Base-by-base conservation (phyloP, 495 filamentous ascomycete species). In the Chaetomium cochliodes region DNA sequence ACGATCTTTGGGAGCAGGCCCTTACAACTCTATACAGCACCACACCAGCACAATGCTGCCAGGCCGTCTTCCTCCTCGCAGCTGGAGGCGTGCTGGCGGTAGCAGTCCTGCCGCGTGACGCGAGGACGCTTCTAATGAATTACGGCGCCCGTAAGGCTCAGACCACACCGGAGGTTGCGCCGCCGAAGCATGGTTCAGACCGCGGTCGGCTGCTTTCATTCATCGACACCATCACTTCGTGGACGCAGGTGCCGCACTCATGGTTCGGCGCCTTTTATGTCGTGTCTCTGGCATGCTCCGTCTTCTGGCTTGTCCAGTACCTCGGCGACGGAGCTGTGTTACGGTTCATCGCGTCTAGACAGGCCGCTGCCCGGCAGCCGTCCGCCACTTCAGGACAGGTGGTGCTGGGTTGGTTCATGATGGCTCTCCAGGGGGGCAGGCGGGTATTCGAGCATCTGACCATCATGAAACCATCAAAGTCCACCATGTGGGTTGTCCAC, bases 221-320 rank as follows among this genome's bases (percentile, higher is more conserved):
- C 37, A 49, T 81, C 52, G 69, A 63, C 41, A 60, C 66, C 47
- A 59, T 71, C 26, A 79, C 73, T 7, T 78, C 76, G 42, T 71
- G 63, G 49, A 74, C 71, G 61, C 80, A 79, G 70, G 89, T 98
- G 13, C 92, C 96, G 4, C 94, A 97, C 74, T 78, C 82, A 58
- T 98, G 88, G 82, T 98, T 98, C 77, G 82, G 78, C 9, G 88
- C 92, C 62, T 98, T 96, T 76, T 98, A 98, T 71, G 70, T 91
- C 41, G 71, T 85, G 23, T 96, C 90, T 0, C 68, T 93, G 2
- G 67, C 78, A 6, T 88, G 86, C 49, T 93, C 88, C 1, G 60
- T 87, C 4, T 91, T 97, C 75, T 97, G 94, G 93, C 81, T 78
- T 0, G 50, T 70, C 44, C 91, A 96, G 73, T 81, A 91, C n/a